A percentile compares a stretch with the other conserved stretches of the same genome.
phyloP scores from a whole-genome alignment of 2,329 filamentous ascomycete species.

The Fusarium setosum region DNA sequence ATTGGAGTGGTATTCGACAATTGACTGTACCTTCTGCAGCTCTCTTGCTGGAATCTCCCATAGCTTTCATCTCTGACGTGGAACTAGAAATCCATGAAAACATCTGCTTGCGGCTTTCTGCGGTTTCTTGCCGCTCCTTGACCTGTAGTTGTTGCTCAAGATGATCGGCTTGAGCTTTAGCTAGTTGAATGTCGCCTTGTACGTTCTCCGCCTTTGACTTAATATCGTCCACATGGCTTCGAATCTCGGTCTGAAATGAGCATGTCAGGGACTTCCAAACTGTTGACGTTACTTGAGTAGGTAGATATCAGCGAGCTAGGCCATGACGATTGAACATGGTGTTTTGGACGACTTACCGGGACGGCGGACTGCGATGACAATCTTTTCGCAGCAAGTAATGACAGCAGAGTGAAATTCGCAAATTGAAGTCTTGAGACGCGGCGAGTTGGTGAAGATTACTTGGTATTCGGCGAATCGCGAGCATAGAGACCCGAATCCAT shows the following conservation, averaged over 20 bases:
- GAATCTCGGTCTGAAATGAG: conserved; percentile 21
- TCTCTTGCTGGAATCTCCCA: background rate
- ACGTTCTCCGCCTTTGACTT: conserved; percentile 10
- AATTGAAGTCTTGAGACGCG: background rate
- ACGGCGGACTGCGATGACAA: background rate
- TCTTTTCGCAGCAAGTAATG: conserved; percentile 15
- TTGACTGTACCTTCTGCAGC: background rate
- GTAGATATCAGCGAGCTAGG: background rate
- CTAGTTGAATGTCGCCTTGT: conserved; percentile 7
- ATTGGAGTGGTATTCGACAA: background rate
- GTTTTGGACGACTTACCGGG: background rate
- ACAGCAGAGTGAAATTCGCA: conserved; percentile 21
- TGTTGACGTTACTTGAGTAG: background rate
- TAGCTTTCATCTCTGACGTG: background rate
- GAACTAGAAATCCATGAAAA: background rate
- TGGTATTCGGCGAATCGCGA: conserved; percentile 19
- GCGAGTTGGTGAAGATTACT: background rate
- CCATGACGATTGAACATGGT: background rate
- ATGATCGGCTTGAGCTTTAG: conserved; percentile 1
- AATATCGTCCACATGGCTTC: conserved; percentile 19
- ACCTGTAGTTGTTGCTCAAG: conserved; percentile 9
- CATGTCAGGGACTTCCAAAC: conserved; percentile 7
- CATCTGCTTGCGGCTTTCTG: background rate
- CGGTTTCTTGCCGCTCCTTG: conserved; percentile 14
- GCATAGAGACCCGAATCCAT: conserved; percentile 16